Evolutionary conservation across 352 stramenopile species (phyloP), one percentile per base, ranked within the genome.

Genomic region (Phytophthora fragariae): DNA sequence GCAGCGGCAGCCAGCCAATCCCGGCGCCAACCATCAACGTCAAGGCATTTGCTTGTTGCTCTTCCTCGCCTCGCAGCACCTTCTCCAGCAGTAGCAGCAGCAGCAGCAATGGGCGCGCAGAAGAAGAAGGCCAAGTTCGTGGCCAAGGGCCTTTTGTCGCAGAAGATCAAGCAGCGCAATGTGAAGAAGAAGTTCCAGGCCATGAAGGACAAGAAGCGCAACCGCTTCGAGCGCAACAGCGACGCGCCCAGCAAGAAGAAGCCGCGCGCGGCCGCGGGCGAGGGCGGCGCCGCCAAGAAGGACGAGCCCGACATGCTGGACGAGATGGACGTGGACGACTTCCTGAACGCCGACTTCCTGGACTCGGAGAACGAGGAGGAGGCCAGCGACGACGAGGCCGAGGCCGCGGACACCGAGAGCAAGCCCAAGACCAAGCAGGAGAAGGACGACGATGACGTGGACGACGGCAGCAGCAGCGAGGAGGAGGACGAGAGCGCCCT

Each of bases 91-190:
- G 8, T 39, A 44, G 37, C 37, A 44, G 37, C 35, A 41, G 33
- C 9, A 37, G 35, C 37, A 44, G 37, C 37, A 44, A 91, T 90
- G 83, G 86, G 84, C 49, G 76, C 80, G 39, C 73, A 81, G 68
- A 96, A 96, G 85, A 96, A 96, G 87, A 94, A 94, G 76, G 82
- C 88, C 61, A 96, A 96, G 78, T 96, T 96, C 72, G 91, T 96
- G 65, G 86, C 87, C 53, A 96, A 96, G 70, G 89, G 89, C 31
- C 72, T 94, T 69, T 62, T 96, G 62, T 66, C 72, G 63, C 69
- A 88, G 64, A 94, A 94, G 83, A 85, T 96, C 80, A 90, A 92
- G 76, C 85, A 94, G 80, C 88, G 88, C 83, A 96, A 96, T 82
- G 79, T 77, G 19, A 92, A 91, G 76, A 92, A 92, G 77, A 91